Evolutionary conservation across 2,329 filamentous ascomycete genomes (phyloP), one percentile per base, ranked within the genome.

Genomic region (Pyrenochaeta sp.): DNA sequence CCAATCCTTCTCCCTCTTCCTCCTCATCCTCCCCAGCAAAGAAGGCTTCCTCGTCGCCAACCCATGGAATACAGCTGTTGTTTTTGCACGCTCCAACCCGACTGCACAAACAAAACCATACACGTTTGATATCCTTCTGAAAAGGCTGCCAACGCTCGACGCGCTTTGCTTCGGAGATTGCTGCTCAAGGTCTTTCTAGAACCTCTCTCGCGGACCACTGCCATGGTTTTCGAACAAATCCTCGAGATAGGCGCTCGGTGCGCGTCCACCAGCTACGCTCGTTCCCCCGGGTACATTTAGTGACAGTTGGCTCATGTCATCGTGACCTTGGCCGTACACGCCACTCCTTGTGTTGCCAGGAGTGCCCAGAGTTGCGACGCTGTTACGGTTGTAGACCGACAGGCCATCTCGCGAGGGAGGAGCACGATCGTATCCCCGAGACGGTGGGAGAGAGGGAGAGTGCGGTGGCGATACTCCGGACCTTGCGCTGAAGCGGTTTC

Each of bases 241-340:
- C 54, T 98, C 93, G 33, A 98, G 81, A 72, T 92, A 97, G 15
- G 92, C 91, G 73, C 91, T 96, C 0, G 94, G 94, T 14, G 92
- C 90, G 51, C 93, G 83, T 51, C 87, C 87, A 47, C 86, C 88
- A 12, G 86, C 82, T 2, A 62, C 69, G 33, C 45, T 63, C 21
- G 68, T 67, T 21, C 72, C 72, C 5, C 74, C 76, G 11, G 88
- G 83, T 50, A 85, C 82, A 58, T 87, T 89, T 29, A 87, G 66
- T 56, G 84, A 85, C 58, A 93, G 71, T 4, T 87, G 88, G 71
- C 88, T 92, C 37, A 83, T 80, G 73, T 86, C 89, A 45, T 64
- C 59, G n/a, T 64, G 60, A 32, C 56, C 66, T 17, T 68, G 49
- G 47, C 64, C 64, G 61, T 74, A 69, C 54, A 73, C 53, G 45